Conservation (phyloP, 371 early-diverging fungal species). For the Apophysomyces sp. region DNA sequence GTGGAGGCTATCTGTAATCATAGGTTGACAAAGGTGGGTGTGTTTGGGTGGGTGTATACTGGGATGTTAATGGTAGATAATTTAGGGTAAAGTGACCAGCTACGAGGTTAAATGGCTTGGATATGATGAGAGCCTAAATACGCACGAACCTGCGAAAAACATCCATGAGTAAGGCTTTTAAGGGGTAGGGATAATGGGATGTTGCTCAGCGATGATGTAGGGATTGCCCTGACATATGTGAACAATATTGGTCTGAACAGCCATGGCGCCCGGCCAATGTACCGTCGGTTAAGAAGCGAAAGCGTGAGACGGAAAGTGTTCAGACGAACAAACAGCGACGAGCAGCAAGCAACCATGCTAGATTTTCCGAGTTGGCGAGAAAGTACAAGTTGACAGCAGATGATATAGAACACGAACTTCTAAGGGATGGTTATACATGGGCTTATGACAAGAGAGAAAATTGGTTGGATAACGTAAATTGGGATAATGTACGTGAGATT, state of each 20-base stretch:
- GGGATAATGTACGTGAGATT: constrained; percentile 15
- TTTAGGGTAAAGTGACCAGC: constrained; percentile 5
- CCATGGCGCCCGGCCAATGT: constrained; percentile 12
- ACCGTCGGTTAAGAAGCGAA: neutral
- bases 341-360: neutral
- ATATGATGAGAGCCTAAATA: constrained; percentile 80
- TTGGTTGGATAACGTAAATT: neutral
- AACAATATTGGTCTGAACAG: constrained; percentile 24
- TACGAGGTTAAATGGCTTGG: constrained; percentile 73
- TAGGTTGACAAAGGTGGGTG: constrained; percentile 1
- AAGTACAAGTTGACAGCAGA: neutral
- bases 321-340: neutral
- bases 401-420: neutral
- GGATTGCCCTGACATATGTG: constrained; percentile 27
- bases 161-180: constrained; percentile 27
- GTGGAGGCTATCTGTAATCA: constrained; percentile 8
- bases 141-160: constrained; percentile 20
- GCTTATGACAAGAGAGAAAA: constrained; percentile 1
- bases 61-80: neutral
- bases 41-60: neutral
- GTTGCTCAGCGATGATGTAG: constrained; percentile 5
- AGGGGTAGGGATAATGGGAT: neutral
- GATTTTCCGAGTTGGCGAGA: neutral
- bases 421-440: constrained; percentile 5
- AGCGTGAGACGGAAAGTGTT: neutral